Conservation (phyloP, 805 yeast genomes). For the Citeromyces matritensis region DNA sequence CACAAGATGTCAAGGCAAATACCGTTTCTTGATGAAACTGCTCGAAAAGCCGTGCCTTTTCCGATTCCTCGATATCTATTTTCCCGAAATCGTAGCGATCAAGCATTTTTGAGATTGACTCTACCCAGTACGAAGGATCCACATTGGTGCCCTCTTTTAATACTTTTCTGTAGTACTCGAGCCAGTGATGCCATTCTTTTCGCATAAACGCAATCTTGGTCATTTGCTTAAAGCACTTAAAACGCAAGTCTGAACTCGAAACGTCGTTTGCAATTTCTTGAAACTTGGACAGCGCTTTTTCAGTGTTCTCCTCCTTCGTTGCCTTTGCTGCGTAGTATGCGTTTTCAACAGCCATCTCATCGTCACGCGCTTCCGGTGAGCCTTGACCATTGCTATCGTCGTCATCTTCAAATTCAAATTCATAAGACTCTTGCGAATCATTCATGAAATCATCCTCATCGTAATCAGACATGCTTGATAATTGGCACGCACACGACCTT, state of each 20-base stretch:
- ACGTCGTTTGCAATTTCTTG: slow-evolving; percentile 4
- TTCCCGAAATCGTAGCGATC: slow-evolving; percentile 9
- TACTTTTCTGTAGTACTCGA: slow-evolving; percentile 6
- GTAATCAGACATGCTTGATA: slow-evolving; percentile 17
- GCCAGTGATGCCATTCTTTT: slow-evolving; percentile 5
- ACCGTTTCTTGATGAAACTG: slow-evolving; percentile 5
- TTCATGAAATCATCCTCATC: slow-evolving; percentile 15
- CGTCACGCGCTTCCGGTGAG: slow-evolving; percentile 4
- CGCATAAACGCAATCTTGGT: slow-evolving; percentile 12
- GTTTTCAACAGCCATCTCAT: slow-evolving; percentile 6
- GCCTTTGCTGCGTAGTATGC: slow-evolving; percentile 17
- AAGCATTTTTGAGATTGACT: slow-evolving; percentile 14
- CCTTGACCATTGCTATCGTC: slow-evolving; percentile 5
- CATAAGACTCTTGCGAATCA: slow-evolving; percentile 18
- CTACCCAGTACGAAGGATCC: slow-evolving; percentile 10
- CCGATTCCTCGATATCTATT: slow-evolving; percentile 1
- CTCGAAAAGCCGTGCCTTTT: slow-evolving; percentile 7
- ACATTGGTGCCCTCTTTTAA: slow-evolving; percentile 8
- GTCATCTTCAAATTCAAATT: slow-evolving; percentile 10
- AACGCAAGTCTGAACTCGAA: slow-evolving; percentile 8
- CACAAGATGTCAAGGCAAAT: too few relatives aligned
- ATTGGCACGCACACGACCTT: too few relatives aligned
- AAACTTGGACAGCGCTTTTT: slow-evolving; percentile 11
- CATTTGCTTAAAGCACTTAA: slow-evolving; percentile 17
- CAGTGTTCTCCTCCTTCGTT: slow-evolving; percentile 12